phyloP scores from a whole-genome alignment of 2,329 filamentous ascomycete genomes.

The Cercospora sp. region DNA sequence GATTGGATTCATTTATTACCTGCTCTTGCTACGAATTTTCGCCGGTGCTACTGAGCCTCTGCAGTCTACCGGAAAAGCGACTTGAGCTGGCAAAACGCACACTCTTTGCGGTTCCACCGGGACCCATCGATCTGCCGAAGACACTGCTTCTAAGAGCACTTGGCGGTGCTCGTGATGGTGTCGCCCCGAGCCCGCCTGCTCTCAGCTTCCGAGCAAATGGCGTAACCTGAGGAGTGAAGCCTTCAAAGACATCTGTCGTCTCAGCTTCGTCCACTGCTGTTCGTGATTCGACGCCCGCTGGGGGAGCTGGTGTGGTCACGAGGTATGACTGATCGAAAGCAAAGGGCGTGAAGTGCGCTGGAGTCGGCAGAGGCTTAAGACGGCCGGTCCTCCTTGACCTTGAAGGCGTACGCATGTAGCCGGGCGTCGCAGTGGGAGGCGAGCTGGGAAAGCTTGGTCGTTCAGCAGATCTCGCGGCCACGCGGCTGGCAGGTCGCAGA shows the following conservation, averaged over 20 bases:
- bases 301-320: conserved; percentile 34
- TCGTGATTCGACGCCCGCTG: conserved; percentile 15
- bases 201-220: conserved; percentile 43
- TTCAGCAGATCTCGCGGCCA: conserved; percentile 31
- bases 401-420: conserved; percentile 51
- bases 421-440: conserved; percentile 32
- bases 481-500: conserved; percentile 35
- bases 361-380: conserved; percentile 37
- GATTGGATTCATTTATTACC: background rate
- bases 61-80: conserved; percentile 21
- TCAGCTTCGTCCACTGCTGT: conserved; percentile 12
- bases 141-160: conserved; percentile 28
- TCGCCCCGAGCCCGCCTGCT: conserved; percentile 35
- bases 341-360: conserved; percentile 36
- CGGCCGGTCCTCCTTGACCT: conserved; percentile 29
- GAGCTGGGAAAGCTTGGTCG: conserved; percentile 22
- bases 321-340: conserved; percentile 33
- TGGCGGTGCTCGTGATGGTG: conserved; percentile 23
- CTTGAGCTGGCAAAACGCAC: conserved; percentile 31
- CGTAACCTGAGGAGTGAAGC: conserved; percentile 41
- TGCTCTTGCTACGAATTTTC: conserved; percentile 15
- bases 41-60: conserved; percentile 19
- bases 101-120: conserved; percentile 29
- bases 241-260: conserved; percentile 23
- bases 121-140: conserved; percentile 23